Conservation (phyloP, 495 filamentous ascomycete species). For the Penicillium diatomitis region DNA sequence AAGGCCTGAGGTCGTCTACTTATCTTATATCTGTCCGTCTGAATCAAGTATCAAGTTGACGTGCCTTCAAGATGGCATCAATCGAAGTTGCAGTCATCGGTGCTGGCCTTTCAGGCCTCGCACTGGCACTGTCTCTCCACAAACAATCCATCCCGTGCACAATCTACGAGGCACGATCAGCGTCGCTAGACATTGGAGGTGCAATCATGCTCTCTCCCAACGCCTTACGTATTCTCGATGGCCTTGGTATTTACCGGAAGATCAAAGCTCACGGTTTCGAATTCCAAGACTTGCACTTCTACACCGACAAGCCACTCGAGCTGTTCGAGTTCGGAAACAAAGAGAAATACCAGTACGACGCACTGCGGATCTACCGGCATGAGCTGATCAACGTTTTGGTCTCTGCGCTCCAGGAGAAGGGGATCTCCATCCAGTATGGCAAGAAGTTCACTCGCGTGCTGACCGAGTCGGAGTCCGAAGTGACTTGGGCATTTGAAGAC, state of each 20-base stretch:
- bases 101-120: slow-evolving; percentile 39
- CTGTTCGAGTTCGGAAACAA: slow-evolving; percentile 35
- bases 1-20: too few species aligned
- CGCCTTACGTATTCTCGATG: slow-evolving; percentile 38
- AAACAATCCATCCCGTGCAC: slow-evolving; percentile 28
- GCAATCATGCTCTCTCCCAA: slow-evolving; percentile 47
- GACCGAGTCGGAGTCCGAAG: slow-evolving; percentile 21
- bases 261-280: slow-evolving; percentile 22
- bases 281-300: slow-evolving; percentile 35
- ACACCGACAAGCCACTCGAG: slow-evolving; percentile 29
- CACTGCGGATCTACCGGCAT: slow-evolving; percentile 39
- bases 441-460: slow-evolving; percentile 32
- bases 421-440: slow-evolving; percentile 31
- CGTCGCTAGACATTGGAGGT: slow-evolving; percentile 30
- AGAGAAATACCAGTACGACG: slow-evolving; percentile 34
- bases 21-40: too few species aligned
- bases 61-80: slow-evolving; percentile 6
- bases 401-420: slow-evolving; percentile 18
- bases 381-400: slow-evolving; percentile 32
- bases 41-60: not conserved
- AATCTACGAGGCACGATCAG: slow-evolving; percentile 36
- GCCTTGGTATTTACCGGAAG: slow-evolving; percentile 33
- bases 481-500: slow-evolving; percentile 34
- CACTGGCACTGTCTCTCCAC: slow-evolving; percentile 35
- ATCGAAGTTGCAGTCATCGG: slow-evolving; percentile 36